Conservation (phyloP, 768 basidiomycete species). For the Pleurotus eryngii region DNA sequence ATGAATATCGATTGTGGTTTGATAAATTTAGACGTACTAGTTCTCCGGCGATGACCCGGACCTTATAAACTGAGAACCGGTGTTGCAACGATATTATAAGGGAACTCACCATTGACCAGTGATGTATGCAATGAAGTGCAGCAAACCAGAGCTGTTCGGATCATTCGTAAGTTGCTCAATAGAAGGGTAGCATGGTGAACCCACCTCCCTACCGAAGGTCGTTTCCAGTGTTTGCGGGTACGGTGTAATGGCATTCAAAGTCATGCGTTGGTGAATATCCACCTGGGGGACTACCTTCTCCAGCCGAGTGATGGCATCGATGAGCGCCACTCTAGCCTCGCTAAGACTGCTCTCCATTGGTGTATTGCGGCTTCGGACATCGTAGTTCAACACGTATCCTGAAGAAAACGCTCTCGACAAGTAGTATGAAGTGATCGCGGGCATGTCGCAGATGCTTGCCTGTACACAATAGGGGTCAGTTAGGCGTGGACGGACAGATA, state of each 20-base stretch:
- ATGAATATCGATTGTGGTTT: no score
- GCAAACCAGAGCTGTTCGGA: constrained; percentile 73
- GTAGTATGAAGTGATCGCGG: constrained; percentile 74
- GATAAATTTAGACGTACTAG: constrained; percentile 43
- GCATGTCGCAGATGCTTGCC: constrained; percentile 88
- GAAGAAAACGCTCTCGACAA: constrained; percentile 52
- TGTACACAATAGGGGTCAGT: constrained; percentile 22
- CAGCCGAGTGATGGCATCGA: constrained; percentile 53
- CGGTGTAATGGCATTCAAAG: constrained; percentile 78
- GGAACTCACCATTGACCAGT: constrained; percentile 79
- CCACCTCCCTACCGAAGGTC: constrained; percentile 81
- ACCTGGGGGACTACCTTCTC: constrained; percentile 47
- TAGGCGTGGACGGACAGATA: not conserved
- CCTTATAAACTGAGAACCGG: constrained; percentile 34
- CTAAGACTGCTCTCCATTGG: constrained; percentile 74
- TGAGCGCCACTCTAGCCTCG: constrained; percentile 56
- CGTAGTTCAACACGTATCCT: constrained; percentile 64
- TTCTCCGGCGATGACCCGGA: constrained; percentile 83
- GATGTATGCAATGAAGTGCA: constrained; percentile 83
- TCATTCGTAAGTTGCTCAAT: not conserved
- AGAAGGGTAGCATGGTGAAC: constrained; percentile 3
- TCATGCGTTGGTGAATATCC: constrained; percentile 56
- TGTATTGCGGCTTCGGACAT: constrained; percentile 71
- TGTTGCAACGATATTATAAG: not conserved
- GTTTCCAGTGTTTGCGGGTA: constrained; percentile 70